Evolutionary conservation across 768 basidiomycete species (phyloP).

Genomic region (Tylopilus sp.): DNA sequence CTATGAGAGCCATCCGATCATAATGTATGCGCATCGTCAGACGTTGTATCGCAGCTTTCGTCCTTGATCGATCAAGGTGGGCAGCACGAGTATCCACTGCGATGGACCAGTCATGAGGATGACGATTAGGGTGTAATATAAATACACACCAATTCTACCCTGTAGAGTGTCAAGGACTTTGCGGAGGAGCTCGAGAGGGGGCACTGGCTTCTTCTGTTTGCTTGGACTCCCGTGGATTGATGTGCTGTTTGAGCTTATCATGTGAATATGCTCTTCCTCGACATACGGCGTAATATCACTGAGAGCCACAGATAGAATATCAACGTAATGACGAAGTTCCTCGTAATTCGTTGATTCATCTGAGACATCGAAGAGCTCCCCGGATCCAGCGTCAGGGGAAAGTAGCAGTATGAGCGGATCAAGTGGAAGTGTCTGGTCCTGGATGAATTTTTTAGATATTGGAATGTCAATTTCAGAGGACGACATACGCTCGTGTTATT

Average conservation of each 20-base stretch:
- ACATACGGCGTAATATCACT: slow-evolving; percentile 58
- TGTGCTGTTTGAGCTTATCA: slow-evolving; percentile 6
- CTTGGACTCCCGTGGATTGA: slow-evolving; percentile 23
- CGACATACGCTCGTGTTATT: slow-evolving; percentile 13
- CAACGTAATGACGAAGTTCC: slow-evolving; percentile 50
- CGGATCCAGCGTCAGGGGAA: slow-evolving; percentile 38
- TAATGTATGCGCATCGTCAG: slow-evolving; percentile 62
- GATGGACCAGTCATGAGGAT: not conserved
- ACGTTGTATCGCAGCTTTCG: slow-evolving; percentile 66
- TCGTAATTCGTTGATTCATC: slow-evolving; percentile 59
- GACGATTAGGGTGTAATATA: not conserved
- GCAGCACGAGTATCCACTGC: slow-evolving; percentile 71
- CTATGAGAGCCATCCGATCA: slow-evolving; percentile 42
- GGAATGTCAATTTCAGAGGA: not conserved
- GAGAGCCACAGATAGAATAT: slow-evolving; percentile 57
- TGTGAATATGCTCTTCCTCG: slow-evolving; percentile 37
- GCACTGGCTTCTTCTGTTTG: slow-evolving; percentile 31
- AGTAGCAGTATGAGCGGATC: slow-evolving; percentile 48
- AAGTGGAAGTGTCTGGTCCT: slow-evolving; percentile 52
- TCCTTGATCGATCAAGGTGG: slow-evolving; percentile 71
- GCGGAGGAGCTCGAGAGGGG: slow-evolving; percentile 48
- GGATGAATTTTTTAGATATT: not conserved
- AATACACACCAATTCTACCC: slow-evolving; percentile 55
- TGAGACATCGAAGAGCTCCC: slow-evolving; percentile 50
- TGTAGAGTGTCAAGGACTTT: slow-evolving; percentile 50